Conservation (phyloP, 1,139 yeast genomes). For the Debaryomyces singareniensis region DNA sequence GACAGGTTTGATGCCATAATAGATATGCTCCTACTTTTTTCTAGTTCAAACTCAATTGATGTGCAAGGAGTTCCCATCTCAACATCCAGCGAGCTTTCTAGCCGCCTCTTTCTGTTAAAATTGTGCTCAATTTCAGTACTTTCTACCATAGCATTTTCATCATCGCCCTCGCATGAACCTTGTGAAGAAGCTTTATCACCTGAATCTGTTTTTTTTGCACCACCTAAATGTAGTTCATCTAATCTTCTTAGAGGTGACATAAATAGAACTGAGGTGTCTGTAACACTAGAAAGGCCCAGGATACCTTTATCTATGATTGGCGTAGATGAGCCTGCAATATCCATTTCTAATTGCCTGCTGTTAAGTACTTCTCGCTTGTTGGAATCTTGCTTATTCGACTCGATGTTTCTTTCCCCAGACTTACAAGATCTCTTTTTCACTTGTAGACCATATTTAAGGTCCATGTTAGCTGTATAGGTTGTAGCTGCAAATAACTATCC, state of each 20-base stretch:
- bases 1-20: slow-evolving; percentile 6
- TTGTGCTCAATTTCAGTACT: slow-evolving; percentile 2
- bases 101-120: slow-evolving; percentile 7
- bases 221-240: slow-evolving; percentile 22
- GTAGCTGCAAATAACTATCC: too few species aligned
- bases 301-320: slow-evolving; percentile 24
- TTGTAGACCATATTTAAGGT: too few species aligned
- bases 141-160: slow-evolving; percentile 8
- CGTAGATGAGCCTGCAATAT: slow-evolving; percentile 28
- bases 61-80: slow-evolving; percentile 14
- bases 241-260: slow-evolving; percentile 32
- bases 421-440: too few species aligned
- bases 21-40: neutral
- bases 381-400: too few species aligned
- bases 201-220: slow-evolving; percentile 1
- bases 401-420: too few species aligned
- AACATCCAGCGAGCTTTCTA: slow-evolving; percentile 12
- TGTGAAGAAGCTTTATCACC: slow-evolving; percentile 5
- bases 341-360: too few species aligned
- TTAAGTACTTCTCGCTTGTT: too few species aligned
- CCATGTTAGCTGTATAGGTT: too few species aligned
- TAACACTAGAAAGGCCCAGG: slow-evolving; percentile 1
- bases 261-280: slow-evolving; percentile 18
- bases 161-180: slow-evolving; percentile 8
- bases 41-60: neutral